phyloP scores from a whole-genome alignment of 1,139 yeast genomes.

The Blastobotrys petasosporus region DNA sequence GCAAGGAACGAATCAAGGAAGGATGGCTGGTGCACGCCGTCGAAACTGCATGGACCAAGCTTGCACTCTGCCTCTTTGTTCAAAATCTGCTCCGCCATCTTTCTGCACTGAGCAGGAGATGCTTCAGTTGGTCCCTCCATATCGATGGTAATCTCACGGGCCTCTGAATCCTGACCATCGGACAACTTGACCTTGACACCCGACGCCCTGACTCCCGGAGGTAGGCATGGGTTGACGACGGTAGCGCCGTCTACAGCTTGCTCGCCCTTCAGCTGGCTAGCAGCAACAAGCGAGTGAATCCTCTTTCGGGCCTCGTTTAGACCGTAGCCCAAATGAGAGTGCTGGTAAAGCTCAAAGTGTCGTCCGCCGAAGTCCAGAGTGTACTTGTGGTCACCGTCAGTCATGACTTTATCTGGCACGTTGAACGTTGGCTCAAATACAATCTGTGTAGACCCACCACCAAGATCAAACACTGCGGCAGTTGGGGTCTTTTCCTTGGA shows the following conservation, averaged over 20 bases:
- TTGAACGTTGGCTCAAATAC: constrained; percentile 84
- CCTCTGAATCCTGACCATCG: constrained; percentile 25
- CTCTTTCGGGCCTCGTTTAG: constrained; percentile 88
- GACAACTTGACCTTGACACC: constrained; percentile 54
- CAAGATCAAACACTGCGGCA: constrained; percentile 94
- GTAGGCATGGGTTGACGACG: constrained; percentile 74
- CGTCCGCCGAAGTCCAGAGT: constrained; percentile 74
- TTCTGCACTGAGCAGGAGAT: constrained; percentile 72
- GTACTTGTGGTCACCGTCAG: constrained; percentile 86
- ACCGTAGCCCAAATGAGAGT: constrained; percentile 93
- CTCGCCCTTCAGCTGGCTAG: constrained; percentile 17
- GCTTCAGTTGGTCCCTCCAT: constrained; percentile 70
- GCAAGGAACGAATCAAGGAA: constrained; percentile 65
- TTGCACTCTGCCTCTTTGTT: constrained; percentile 77
- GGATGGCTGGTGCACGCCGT: constrained; percentile 95
- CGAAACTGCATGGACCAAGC: constrained; percentile 83
- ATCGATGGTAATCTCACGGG: constrained; percentile 46
- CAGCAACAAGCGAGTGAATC: constrained; percentile 47
- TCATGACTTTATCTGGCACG: constrained; percentile 49
- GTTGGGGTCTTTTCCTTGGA: constrained; percentile 62
- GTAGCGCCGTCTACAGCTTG: constrained; percentile 25
- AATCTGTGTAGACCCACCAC: constrained; percentile 98
- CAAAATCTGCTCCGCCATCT: constrained; percentile 71
- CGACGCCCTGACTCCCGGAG: constrained; percentile 52
- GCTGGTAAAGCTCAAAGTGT: constrained; percentile 81